Evolutionary conservation across 192 early-diverging fungal genomes (phyloP), one percentile per base, ranked within the genome.

Genomic region (Backusella tarrabulga): DNA sequence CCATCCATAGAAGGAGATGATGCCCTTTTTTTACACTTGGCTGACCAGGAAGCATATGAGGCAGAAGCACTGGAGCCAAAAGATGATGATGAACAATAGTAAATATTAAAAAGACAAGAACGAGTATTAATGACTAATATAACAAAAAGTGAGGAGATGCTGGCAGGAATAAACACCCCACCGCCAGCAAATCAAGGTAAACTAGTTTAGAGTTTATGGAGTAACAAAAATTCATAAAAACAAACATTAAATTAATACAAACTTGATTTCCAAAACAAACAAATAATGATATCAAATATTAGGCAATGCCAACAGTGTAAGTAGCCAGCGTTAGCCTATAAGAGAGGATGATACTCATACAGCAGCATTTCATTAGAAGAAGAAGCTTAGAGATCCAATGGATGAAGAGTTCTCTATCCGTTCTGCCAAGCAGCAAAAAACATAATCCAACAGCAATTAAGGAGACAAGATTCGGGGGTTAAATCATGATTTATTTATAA

Each of bases 1-100:
- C 26, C 9, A n/a, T 42, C 11, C 17, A 72, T 52, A 72, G 71
- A 72, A 40, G 40, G 44, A 46, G 71, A 72, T 50, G 71, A 72
- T 34, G 71, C 40, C 9, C 35, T 72, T 0, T 50, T 72, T 34
- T 23, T 44, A 46, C 41, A 50, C 42, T 34, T 72, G 17, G 71
- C 38, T 32, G 71, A 72, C n/a, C 44, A 46, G 12, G 71, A 72
- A 9, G 71, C n/a, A 34, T 17, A 32, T 32, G 32, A 32, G 32
- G 32, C 34, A 8, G 71, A 72, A 15, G 21, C 29, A 72, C 8
- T 32, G 29, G 71, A 72, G 5, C 41, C 41, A 29, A 32, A 32
- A 32, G 32, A 72, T 14, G 23, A 63, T 63, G 56, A 26, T 11
- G 56, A 63, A 12, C 56, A 9, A 12, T 63, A 63, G 56, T 63